Evolutionary conservation across 2,329 filamentous ascomycete species (phyloP).

Genomic region (Plenodomus biglobosus): DNA sequence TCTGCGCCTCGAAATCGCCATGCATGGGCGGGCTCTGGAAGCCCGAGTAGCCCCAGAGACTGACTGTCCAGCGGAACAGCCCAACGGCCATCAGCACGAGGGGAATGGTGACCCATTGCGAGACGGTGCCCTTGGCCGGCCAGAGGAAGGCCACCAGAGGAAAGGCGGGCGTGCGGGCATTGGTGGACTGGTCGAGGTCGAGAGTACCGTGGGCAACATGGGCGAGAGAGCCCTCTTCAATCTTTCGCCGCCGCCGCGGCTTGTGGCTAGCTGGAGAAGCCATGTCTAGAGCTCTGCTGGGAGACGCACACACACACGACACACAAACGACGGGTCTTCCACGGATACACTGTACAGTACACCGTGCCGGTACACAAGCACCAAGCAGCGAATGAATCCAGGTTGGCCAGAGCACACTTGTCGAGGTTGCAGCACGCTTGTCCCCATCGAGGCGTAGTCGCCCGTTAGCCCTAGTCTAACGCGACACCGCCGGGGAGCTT

Average conservation of each 20-base stretch:
- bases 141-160: conserved; percentile 93
- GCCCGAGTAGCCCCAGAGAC: conserved; percentile 94
- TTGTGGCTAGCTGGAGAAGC: conserved; percentile 42
- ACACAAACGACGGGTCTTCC: neutral
- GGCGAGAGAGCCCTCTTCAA: conserved; percentile 44
- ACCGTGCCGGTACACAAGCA: too few species aligned
- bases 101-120: conserved; percentile 90
- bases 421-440: conserved; percentile 9
- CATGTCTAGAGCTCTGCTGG: conserved; percentile 24
- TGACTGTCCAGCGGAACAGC: conserved; percentile 88
- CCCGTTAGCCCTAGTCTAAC: neutral
- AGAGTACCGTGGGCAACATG: conserved; percentile 49
- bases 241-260: conserved; percentile 49
- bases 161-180: conserved; percentile 67
- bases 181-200: conserved; percentile 48
- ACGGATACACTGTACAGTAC: too few species aligned
- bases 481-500: conserved; percentile 1
- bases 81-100: conserved; percentile 87
- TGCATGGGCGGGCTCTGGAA: conserved; percentile 83
- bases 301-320: neutral
- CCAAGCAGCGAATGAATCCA: too few species aligned
- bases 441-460: conserved; percentile 6
- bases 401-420: conserved; percentile 6
- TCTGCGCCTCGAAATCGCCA: conserved; percentile 95
- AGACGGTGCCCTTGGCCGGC: conserved; percentile 79